Base-by-base conservation (phyloP, 2,329 filamentous ascomycete genomes). In the Cytospora mali region DNA sequence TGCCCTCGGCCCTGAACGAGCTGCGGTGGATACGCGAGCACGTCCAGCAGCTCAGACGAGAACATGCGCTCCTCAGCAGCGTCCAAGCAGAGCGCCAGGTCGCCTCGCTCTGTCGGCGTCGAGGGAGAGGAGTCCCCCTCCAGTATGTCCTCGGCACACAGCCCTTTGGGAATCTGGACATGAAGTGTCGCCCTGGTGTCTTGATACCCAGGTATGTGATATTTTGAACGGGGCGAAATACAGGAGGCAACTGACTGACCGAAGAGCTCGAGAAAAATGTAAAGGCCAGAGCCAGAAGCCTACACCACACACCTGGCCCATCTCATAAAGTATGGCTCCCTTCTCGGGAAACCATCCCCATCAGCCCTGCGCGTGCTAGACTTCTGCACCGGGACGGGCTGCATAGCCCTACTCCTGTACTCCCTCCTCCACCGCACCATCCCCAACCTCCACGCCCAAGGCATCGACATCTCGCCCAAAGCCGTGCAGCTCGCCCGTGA, bases 71-170 rank as follows among this genome's bases (percentile, higher is more conserved):
- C 55, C 16, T 18, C 21, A 39, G 14, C 3, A 23, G n/a, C 25
- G 6, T 21, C 51, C 23, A n/a, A 21, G 16, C 21, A 29, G 57
- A 65, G 54, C 18, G 28, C 33, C 48, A 56, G 18, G 23, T 84
- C 2, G 66, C 74, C 9, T 66, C 70, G 1, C 73, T 88, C 7
- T 86, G 83, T 66, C 74, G 73, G 4, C 74, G 77, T 55, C 78
- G 87, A 35, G 79, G 82, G 10, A 75, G 73, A 10, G 92, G 92
- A 1, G 84, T 88, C 62, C 95, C 95, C 1, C 76, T 99, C 35
- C 95, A 98, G 74, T 98, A 98, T 72, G 82, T 98, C 25, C 79
- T 99, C 1, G 93, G 93, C 4, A 88, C 88, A 6, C 93, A 97
- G 73, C 95, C 90, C 1, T 98, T 99, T 76, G 94, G 93, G 0